phyloP scores from a whole-genome alignment of 805 yeast genomes.

The Ascoidea asiatica region DNA sequence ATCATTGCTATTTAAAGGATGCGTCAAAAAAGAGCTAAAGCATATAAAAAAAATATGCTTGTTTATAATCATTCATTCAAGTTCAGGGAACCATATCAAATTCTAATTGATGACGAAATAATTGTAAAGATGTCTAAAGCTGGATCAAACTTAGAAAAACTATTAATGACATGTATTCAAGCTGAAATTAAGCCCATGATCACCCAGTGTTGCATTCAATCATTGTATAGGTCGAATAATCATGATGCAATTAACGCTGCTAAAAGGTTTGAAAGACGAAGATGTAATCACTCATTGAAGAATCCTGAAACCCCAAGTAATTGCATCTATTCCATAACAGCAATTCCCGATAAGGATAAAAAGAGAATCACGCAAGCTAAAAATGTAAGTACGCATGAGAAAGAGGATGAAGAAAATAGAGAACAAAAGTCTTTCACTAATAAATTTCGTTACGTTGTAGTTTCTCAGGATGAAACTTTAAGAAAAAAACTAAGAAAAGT shows the following conservation, averaged over 20 bases:
- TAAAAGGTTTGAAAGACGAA: constrained; percentile 76
- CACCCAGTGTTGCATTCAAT: constrained; percentile 91
- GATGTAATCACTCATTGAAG: constrained; percentile 73
- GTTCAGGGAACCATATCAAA: constrained; percentile 90
- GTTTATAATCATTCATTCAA: constrained; percentile 76
- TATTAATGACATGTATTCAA: constrained; percentile 69
- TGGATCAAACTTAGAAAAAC: constrained; percentile 70
- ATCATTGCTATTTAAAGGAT: too few species aligned
- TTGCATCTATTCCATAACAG: constrained; percentile 61
- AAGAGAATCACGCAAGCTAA: too few species aligned
- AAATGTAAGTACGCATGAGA: too few species aligned
- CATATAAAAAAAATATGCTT: constrained; percentile 86
- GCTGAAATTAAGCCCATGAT: constrained; percentile 82
- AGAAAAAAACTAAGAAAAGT: constrained; percentile 56
- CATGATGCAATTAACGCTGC: constrained; percentile 73
- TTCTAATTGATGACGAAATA: constrained; percentile 71
- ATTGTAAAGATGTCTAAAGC: constrained; percentile 52
- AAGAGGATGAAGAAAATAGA: too few species aligned
- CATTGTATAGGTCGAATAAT: constrained; percentile 56
- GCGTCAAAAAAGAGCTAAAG: constrained; percentile 95
- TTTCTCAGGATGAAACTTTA: constrained; percentile 62
- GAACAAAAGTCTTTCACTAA: too few species aligned
- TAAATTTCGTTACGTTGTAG: constrained; percentile 84
- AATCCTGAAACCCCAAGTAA: constrained; percentile 53
- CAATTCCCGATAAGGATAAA: constrained; percentile 53